These are phyloP conservation scores for Annona squamosa DNA, from an alignment of 164 flowering plant genomes.

Conservation along the genomic window DNA sequence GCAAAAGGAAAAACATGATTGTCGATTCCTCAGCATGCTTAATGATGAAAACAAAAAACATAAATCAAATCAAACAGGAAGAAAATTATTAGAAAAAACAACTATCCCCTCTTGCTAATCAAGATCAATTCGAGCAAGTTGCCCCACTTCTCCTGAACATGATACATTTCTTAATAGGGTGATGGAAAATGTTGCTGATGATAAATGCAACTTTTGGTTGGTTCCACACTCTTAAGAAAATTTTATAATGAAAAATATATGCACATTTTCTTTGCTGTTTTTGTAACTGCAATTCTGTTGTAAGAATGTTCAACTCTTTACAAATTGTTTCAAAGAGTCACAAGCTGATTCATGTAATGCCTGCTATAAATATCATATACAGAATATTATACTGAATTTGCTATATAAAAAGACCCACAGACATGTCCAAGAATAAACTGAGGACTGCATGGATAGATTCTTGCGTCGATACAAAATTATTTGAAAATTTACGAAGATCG, in stretches of 20 bases:
- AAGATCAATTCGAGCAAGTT: too few species aligned
- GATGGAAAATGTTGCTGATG: too few species aligned
- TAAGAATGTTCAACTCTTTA: neutral
- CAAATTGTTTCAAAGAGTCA: neutral
- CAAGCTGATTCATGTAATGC: neutral
- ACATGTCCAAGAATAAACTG: neutral
- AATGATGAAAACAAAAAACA: neutral
- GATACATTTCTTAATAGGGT: too few species aligned
- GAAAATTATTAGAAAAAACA: too few species aligned
- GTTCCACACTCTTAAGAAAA: too few species aligned
- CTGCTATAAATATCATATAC: neutral
- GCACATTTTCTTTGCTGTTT: too few species aligned
- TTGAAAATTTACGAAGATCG: neutral
- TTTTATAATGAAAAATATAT: too few species aligned
- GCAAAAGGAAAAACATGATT: slow-evolving; percentile 14
- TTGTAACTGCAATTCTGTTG: too few species aligned
- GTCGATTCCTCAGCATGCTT: neutral
- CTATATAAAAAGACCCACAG: neutral
- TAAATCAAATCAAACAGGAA: neutral
- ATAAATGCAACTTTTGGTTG: too few species aligned
- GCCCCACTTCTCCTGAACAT: too few species aligned
- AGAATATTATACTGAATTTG: neutral
- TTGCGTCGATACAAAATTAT: neutral
- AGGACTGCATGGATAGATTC: neutral
- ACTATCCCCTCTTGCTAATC: too few species aligned